Evolutionary conservation across 306 rosid species (phyloP).

Genomic region (Betula pendula): DNA sequence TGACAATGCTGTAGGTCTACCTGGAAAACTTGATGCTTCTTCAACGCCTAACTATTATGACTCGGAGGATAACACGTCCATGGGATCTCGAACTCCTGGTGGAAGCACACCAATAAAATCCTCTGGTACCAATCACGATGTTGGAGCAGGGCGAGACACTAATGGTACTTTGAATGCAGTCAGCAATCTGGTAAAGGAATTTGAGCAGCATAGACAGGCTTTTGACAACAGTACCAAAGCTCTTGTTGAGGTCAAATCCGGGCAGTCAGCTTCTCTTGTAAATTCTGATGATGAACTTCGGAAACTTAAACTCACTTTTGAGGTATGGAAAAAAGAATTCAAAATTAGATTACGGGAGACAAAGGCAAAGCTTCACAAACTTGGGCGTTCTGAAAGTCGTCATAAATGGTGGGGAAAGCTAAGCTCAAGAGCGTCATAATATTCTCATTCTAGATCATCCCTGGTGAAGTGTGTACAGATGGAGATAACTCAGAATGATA

Average conservation of each 20-base stretch:
- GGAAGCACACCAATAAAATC: slow-evolving; percentile 68
- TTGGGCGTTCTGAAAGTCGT: slow-evolving; percentile 53
- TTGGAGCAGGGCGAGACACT: slow-evolving; percentile 49
- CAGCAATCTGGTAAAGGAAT: slow-evolving; percentile 64
- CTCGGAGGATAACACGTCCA: slow-evolving; percentile 68
- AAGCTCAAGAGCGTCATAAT: slow-evolving; percentile 46
- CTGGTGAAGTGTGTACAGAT: slow-evolving; percentile 20
- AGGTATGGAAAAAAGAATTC: slow-evolving; percentile 90
- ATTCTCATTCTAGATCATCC: slow-evolving; percentile 18
- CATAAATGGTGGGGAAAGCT: slow-evolving; percentile 86
- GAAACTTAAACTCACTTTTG: slow-evolving; percentile 63
- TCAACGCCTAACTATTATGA: slow-evolving; percentile 53
- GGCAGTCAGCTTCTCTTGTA: slow-evolving; percentile 29
- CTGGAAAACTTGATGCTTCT: slow-evolving; percentile 39
- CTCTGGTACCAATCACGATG: slow-evolving; percentile 39
- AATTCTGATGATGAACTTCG: slow-evolving; percentile 61
- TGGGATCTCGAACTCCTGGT: slow-evolving; percentile 78
- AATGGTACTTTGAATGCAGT: slow-evolving; percentile 55
- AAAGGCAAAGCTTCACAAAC: slow-evolving; percentile 54
- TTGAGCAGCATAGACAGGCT: slow-evolving; percentile 60
- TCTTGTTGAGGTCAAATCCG: slow-evolving; percentile 51
- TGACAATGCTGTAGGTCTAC: slow-evolving; percentile 47
- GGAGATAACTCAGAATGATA: slow-evolving; percentile 26
- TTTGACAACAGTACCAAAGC: slow-evolving; percentile 76
- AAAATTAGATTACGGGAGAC: slow-evolving; percentile 62